These are phyloP conservation scores for Phytophthora pseudosyringae DNA, from an alignment of 352 stramenopile genomes.

Conservation along the genomic window DNA sequence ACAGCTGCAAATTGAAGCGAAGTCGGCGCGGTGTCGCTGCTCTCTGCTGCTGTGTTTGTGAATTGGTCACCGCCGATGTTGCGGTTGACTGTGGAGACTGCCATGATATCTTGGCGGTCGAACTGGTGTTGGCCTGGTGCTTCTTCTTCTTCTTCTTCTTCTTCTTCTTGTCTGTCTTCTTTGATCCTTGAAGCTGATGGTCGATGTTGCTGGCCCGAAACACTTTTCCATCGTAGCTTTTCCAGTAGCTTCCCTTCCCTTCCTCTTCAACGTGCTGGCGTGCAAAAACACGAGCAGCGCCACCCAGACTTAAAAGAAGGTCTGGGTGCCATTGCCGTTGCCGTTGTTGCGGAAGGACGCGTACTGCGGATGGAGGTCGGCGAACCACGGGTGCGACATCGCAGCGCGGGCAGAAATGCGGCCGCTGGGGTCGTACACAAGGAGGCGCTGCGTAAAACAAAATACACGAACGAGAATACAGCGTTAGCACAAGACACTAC, in stretches of 20 bases:
- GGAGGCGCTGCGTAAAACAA: constrained; percentile 56
- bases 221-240: constrained; percentile 3
- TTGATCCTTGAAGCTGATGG: constrained; percentile 8
- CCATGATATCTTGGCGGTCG: background rate
- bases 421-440: constrained; percentile 81
- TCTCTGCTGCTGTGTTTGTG: constrained; percentile 8
- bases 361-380: constrained; percentile 80
- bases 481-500: constrained; percentile 5
- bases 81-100: background rate
- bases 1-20: constrained; percentile 13
- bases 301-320: constrained; percentile 30
- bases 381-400: constrained; percentile 88
- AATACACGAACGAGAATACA: constrained; percentile 9
- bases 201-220: background rate
- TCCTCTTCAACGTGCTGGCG: background rate
- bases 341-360: constrained; percentile 69
- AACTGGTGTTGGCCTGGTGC: constrained; percentile 8
- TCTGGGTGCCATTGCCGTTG: constrained; percentile 56
- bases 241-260: constrained; percentile 7
- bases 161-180: background rate
- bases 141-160: background rate
- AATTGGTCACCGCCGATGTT: background rate
- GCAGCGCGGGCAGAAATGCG: constrained; percentile 83
- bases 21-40: background rate
- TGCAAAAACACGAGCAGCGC: background rate